A percentile compares a stretch with the other conserved stretches of the same genome.
These are phyloP conservation scores for Nothophaeocryptopus gaeumannii DNA, from an alignment of 2,329 filamentous ascomycete genomes.

Conservation along the genomic window DNA sequence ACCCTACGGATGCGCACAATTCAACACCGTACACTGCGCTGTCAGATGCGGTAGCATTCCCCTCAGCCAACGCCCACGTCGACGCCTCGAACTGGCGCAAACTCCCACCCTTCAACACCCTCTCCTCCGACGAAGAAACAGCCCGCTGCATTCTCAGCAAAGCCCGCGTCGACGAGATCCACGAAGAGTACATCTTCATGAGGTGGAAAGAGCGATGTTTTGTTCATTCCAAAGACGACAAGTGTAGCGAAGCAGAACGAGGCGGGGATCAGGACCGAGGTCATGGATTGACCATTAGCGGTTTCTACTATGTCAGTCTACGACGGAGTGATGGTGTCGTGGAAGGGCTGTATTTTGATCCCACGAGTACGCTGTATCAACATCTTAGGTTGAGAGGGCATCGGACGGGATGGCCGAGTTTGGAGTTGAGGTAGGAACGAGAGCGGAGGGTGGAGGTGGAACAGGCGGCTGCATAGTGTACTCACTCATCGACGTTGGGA, in stretches of 20 bases:
- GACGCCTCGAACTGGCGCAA: conserved; percentile 51
- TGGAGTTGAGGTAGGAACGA: conserved; percentile 42
- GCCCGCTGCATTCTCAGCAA: conserved; percentile 45
- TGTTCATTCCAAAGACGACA: conserved; percentile 35
- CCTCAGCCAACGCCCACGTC: conserved; percentile 41
- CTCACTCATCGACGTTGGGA: too few species aligned
- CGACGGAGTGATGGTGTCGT: conserved; percentile 46
- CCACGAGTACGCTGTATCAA: conserved; percentile 54
- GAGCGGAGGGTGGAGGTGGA: too few species aligned
- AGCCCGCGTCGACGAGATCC: conserved; percentile 38
- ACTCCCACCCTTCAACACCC: conserved; percentile 43
- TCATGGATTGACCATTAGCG: conserved; percentile 52
- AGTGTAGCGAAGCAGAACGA: conserved; percentile 23
- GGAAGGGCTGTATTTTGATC: conserved; percentile 55
- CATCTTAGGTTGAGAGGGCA: conserved; percentile 45
- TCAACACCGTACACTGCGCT: conserved; percentile 23
- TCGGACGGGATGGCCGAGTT: conserved; percentile 38
- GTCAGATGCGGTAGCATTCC: conserved; percentile 41
- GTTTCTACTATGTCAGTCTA: conserved; percentile 55
- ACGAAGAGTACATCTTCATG: conserved; percentile 54
- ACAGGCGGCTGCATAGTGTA: too few species aligned
- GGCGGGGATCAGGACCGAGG: conserved; percentile 34
- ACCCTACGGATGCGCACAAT: conserved; percentile 17
- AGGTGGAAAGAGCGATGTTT: conserved; percentile 56
- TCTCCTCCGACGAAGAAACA: conserved; percentile 23